A percentile compares a stretch with the other conserved stretches of the same genome.
Conservation (phyloP, 108 stramenopile genomes). For the Cyclotella cryptica region DNA sequence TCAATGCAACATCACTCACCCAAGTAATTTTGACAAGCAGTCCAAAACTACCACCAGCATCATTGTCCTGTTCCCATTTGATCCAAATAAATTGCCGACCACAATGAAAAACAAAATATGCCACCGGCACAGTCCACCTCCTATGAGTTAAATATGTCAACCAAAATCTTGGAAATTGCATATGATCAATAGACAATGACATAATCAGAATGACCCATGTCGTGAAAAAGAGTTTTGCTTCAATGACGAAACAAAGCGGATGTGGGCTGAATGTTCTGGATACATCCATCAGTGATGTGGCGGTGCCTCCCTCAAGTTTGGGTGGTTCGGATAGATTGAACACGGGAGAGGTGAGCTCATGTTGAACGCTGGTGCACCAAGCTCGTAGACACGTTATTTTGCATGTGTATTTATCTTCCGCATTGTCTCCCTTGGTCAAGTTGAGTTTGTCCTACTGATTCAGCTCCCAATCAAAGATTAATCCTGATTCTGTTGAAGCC, state of each 20-base stretch:
- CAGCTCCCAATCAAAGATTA: too few relatives aligned
- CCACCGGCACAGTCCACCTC: slow-evolving; percentile 1
- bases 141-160: slow-evolving; percentile 23
- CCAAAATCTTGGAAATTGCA: slow-evolving; percentile 10
- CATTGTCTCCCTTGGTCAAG: not conserved
- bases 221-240: slow-evolving; percentile 5
- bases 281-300: not conserved
- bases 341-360: not conserved
- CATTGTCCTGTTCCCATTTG: not conserved
- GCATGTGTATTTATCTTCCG: not conserved
- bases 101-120: slow-evolving; percentile 20
- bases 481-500: too few relatives aligned
- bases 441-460: not conserved
- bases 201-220: slow-evolving; percentile 15
- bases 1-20: too few relatives aligned
- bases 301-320: not conserved
- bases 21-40: not conserved
- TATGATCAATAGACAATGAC: slow-evolving; percentile 3
- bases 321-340: not conserved
- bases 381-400: not conserved
- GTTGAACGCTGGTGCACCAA: not conserved
- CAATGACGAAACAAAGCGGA: not conserved
- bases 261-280: slow-evolving; percentile 11
- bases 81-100: slow-evolving; percentile 7
- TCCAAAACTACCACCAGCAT: not conserved